A percentile compares a stretch with the other conserved stretches of the same genome.
phyloP scores from a whole-genome alignment of 768 basidiomycete species.

The Russula dissimulans region DNA sequence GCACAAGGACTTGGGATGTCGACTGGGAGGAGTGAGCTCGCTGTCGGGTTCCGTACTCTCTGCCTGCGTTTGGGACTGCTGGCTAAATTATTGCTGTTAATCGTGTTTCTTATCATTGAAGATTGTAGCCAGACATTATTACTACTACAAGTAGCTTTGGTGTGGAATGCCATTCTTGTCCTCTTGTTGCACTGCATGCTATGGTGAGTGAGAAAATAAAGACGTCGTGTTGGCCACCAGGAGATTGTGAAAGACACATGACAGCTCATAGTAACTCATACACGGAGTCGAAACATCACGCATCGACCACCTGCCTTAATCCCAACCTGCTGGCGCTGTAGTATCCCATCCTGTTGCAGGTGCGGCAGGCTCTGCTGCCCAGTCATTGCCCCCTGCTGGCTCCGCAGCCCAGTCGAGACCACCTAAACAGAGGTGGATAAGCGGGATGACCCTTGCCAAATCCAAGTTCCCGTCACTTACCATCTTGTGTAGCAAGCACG shows the following conservation, averaged over 20 bases:
- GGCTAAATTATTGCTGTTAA: conserved; percentile 13
- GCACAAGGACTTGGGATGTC: conserved; percentile 17
- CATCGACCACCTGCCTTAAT: conserved; percentile 9
- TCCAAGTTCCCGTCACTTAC: conserved; percentile 30
- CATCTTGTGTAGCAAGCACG: conserved; percentile 54
- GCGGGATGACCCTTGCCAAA: not conserved
- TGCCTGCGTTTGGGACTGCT: not conserved
- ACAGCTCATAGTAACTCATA: conserved; percentile 9
- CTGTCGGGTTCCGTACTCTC: too few species aligned
- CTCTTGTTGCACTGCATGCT: not conserved
- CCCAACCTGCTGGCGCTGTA: conserved; percentile 13
- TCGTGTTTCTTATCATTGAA: not conserved
- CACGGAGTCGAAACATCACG: conserved; percentile 10
- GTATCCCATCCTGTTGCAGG: conserved; percentile 15
- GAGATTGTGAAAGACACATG: conserved; percentile 2
- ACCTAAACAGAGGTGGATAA: conserved; percentile 22
- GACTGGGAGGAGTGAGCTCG: conserved; percentile 19
- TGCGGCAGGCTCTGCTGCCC: conserved; percentile 26
- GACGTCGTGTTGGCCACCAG: conserved; percentile 7
- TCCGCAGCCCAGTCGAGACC: conserved; percentile 31
- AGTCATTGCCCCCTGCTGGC: conserved; percentile 22
- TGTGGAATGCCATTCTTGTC: conserved; percentile 1
- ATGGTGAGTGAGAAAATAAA: not conserved
- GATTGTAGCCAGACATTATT: not conserved
- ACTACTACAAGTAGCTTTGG: conserved; percentile 3